Conservation (phyloP, 495 filamentous ascomycete species). For the Penicillium bialowiezense region DNA sequence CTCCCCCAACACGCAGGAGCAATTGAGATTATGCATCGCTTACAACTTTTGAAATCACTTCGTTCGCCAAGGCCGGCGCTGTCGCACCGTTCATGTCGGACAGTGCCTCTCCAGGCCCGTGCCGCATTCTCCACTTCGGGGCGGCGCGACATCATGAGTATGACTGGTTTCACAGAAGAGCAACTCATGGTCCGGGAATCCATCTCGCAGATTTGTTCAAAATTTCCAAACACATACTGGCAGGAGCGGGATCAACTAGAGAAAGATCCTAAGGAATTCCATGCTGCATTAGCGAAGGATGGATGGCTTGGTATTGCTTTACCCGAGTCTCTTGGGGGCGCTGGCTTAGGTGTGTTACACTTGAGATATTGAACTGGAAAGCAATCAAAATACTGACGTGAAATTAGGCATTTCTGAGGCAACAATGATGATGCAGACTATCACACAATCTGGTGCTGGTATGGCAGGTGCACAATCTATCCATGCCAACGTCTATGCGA, state of each 20-base stretch:
- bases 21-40: conserved; percentile 15
- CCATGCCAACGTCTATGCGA: conserved; percentile 77
- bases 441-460: conserved; percentile 72
- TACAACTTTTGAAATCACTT: conserved; percentile 9
- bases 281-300: conserved; percentile 69
- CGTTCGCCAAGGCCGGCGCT: conserved; percentile 5
- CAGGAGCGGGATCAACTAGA: conserved; percentile 63
- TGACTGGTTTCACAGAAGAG: conserved; percentile 66
- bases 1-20: background rate
- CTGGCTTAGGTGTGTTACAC: conserved; percentile 61
- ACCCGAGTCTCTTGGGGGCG: conserved; percentile 67
- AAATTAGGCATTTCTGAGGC: conserved; percentile 64
- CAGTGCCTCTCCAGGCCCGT: background rate
- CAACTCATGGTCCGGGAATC: conserved; percentile 71
- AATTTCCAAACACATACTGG: conserved; percentile 67
- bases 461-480: conserved; percentile 76
- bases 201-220: conserved; percentile 63
- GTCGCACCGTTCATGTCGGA: background rate
- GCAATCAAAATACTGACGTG: background rate
- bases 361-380: conserved; percentile 51
- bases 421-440: conserved; percentile 83
- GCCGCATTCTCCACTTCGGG: conserved; percentile 30
- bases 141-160: conserved; percentile 58
- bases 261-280: conserved; percentile 68
- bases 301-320: conserved; percentile 84